Percentiles rank a stretch among this genome's conserved stretches.
phyloP scores from a whole-genome alignment of 75 land plant genomes.

The Adiantum capillusveneris region DNA sequence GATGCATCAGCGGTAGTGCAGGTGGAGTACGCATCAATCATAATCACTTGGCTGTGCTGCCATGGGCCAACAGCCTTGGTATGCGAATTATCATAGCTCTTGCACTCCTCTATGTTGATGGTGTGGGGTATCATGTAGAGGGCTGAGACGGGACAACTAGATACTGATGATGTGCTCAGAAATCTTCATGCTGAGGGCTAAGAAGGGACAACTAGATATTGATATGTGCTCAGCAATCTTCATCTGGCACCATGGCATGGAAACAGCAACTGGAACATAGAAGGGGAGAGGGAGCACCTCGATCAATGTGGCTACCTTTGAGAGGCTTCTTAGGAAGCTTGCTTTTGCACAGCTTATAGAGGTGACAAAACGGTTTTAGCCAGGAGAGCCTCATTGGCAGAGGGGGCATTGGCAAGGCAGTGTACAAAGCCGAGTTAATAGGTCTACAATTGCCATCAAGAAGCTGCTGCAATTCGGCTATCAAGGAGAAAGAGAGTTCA shows the following conservation, averaged over 20 bases:
- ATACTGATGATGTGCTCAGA: conserved; percentile 39
- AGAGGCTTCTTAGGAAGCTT: too few species aligned
- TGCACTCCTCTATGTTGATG: conserved; percentile 42
- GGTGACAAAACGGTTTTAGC: conserved; percentile 80
- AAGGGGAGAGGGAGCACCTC: conserved; percentile 61
- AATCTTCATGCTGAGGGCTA: too few species aligned
- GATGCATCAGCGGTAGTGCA: too few species aligned
- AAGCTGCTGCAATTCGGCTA: conserved; percentile 60
- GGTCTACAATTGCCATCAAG: conserved; percentile 73
- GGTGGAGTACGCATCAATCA: neutral
- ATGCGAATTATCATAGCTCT: conserved; percentile 45
- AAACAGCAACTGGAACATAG: conserved; percentile 45
- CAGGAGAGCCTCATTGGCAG: conserved; percentile 58
- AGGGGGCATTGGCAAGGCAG: conserved; percentile 78
- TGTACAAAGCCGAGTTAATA: conserved; percentile 59
- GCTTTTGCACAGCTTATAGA: too few species aligned
- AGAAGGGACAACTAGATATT: too few species aligned
- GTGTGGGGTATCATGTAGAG: too few species aligned
- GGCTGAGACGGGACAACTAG: conserved; percentile 34
- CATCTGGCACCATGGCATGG: conserved; percentile 19
- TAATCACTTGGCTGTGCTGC: conserved; percentile 33
- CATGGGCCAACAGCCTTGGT: conserved; percentile 58
- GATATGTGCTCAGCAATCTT: too few species aligned
- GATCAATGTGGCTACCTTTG: too few species aligned
- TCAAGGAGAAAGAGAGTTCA: conserved; percentile 89